Evolutionary conservation across 208 protist genomes (phyloP).

Genomic region (Leishmania tarentolae): DNA sequence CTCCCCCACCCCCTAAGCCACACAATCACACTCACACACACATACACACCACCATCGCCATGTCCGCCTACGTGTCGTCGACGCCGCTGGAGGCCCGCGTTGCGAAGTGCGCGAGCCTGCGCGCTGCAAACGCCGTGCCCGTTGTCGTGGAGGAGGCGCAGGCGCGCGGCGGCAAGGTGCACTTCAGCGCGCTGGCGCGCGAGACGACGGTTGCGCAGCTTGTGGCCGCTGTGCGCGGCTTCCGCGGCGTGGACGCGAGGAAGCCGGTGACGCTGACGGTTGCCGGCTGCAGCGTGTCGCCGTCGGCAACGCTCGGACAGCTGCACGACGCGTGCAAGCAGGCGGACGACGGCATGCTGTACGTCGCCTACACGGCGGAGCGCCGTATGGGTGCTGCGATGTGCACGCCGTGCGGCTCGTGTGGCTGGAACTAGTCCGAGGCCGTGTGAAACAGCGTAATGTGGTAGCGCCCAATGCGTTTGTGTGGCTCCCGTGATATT

Average conservation of each 20-base stretch:
- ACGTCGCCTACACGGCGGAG: constrained; percentile 34
- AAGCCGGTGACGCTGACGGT: constrained; percentile 33
- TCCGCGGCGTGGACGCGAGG: constrained; percentile 14
- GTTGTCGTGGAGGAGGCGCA: constrained; percentile 27
- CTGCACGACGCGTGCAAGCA: constrained; percentile 37
- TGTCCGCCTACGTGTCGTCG: constrained; percentile 26
- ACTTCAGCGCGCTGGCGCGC: constrained; percentile 35
- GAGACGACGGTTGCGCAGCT: constrained; percentile 35
- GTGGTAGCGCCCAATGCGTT: too few species aligned
- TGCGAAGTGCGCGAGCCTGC: constrained; percentile 24
- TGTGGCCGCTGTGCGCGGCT: constrained; percentile 22
- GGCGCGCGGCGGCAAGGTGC: constrained; percentile 26
- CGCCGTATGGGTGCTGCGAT: neutral
- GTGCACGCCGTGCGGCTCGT: constrained; percentile 1
- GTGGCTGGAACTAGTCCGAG: neutral
- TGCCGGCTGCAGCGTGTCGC: constrained; percentile 25
- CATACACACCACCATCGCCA: constrained; percentile 2
- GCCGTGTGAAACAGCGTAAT: too few species aligned
- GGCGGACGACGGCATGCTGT: constrained; percentile 42
- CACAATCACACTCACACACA: too few species aligned
- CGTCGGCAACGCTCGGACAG: constrained; percentile 31
- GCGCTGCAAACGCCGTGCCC: constrained; percentile 6
- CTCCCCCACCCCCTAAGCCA: neutral
- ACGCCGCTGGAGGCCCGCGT: constrained; percentile 23
- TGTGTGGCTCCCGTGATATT: too few species aligned